phyloP scores from a whole-genome alignment of 495 filamentous ascomycete genomes.

The Cercophora sp. region DNA sequence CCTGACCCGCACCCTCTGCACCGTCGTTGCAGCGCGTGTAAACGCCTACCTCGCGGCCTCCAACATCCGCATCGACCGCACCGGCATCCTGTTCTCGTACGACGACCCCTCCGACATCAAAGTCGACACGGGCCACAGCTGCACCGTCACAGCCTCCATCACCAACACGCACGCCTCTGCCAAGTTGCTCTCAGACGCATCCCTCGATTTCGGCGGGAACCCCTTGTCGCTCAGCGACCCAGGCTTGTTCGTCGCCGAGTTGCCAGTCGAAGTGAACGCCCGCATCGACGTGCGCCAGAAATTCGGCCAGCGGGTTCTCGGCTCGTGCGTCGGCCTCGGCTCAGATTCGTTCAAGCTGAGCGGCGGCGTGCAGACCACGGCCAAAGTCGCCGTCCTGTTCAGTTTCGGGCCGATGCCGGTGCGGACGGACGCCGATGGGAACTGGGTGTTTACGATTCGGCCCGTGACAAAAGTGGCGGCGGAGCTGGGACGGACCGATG shows the following conservation, averaged over 20 bases:
- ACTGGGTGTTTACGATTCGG: slow-evolving; percentile 18
- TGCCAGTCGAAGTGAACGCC: slow-evolving; percentile 11
- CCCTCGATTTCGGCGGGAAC: slow-evolving; percentile 13
- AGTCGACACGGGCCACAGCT: slow-evolving; percentile 18
- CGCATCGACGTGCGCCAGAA: slow-evolving; percentile 10
- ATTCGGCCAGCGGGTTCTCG: slow-evolving; percentile 11
- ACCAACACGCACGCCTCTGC: slow-evolving; percentile 9
- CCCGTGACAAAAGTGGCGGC: slow-evolving; percentile 16
- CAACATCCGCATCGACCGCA: slow-evolving; percentile 10
- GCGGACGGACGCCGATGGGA: slow-evolving; percentile 4
- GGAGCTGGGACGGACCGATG: slow-evolving; percentile 7
- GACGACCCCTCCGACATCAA: slow-evolving; percentile 15
- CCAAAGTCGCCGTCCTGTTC: slow-evolving; percentile 13
- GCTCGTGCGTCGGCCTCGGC: slow-evolving; percentile 4
- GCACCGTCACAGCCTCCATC: slow-evolving; percentile 17
- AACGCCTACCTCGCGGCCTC: slow-evolving; percentile 3
- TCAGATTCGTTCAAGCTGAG: slow-evolving; percentile 8
- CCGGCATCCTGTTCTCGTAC: slow-evolving; percentile 18
- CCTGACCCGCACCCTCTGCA: slow-evolving; percentile 9
- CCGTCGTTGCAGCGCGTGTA: slow-evolving; percentile 2
- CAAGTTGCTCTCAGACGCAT: slow-evolving; percentile 6
- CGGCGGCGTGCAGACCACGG: slow-evolving; percentile 9
- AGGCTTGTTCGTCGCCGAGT: slow-evolving; percentile 16
- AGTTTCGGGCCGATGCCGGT: slow-evolving; percentile 13
- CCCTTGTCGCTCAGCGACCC: slow-evolving; percentile 15